phyloP scores from a whole-genome alignment of 2,329 filamentous ascomycete genomes.

The Ceratocystis destructans region DNA sequence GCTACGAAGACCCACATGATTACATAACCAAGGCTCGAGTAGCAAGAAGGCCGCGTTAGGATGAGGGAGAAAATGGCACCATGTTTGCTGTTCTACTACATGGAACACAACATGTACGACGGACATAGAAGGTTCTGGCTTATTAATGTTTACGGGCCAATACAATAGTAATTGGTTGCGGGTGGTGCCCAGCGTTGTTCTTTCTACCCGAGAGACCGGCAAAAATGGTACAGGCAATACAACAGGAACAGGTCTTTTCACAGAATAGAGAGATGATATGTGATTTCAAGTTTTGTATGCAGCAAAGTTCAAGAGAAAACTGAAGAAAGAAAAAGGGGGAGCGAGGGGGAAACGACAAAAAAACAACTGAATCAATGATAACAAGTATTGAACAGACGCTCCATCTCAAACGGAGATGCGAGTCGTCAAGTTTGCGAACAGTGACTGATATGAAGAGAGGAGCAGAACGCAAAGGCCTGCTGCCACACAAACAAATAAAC shows the following conservation, averaged over 20 bases:
- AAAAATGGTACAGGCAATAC: background rate
- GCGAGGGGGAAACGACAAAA: background rate
- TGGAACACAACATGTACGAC: background rate
- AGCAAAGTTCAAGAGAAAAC: background rate
- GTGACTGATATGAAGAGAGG: conserved; percentile 7
- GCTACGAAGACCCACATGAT: background rate
- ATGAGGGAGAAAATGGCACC: background rate
- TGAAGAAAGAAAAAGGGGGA: background rate
- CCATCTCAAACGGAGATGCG: background rate
- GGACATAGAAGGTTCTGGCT: background rate
- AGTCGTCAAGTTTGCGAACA: background rate
- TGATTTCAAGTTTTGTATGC: background rate
- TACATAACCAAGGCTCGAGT: background rate
- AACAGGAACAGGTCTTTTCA: too few species aligned
- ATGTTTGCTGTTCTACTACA: background rate
- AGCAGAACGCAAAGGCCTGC: background rate
- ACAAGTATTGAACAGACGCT: background rate
- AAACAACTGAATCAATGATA: background rate
- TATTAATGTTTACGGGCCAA: too few species aligned
- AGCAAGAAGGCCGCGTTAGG: background rate
- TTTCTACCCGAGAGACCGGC: too few species aligned
- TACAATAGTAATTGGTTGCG: too few species aligned
- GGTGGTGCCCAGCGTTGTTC: too few species aligned
- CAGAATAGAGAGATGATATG: background rate
- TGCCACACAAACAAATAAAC: background rate